Conservation (phyloP, 352 stramenopile genomes). For the Phytophthora pseudosyringae region DNA sequence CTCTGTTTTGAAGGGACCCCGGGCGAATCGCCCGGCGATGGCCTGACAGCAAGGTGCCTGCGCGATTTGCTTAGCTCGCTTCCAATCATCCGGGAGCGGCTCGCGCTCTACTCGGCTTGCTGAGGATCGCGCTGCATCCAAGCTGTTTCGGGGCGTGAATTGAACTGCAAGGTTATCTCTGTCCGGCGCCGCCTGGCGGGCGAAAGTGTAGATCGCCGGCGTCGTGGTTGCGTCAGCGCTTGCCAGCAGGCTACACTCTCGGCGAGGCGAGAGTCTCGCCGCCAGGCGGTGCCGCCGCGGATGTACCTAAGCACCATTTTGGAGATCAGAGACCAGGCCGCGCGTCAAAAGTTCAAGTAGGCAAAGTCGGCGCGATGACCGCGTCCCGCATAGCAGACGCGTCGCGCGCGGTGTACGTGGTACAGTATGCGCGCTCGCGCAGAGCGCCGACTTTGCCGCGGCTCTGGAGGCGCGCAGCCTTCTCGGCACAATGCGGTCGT, state of each 20-base stretch:
- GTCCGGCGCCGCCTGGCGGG: neutral
- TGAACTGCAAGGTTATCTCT: slow-evolving; percentile 4
- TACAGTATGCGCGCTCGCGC: too few species aligned
- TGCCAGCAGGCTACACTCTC: neutral
- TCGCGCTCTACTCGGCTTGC: neutral
- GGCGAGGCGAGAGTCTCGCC: neutral
- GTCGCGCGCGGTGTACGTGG: slow-evolving; percentile 1
- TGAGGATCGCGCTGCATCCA: neutral
- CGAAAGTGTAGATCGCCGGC: slow-evolving; percentile 15
- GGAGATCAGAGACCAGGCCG: slow-evolving; percentile 21
- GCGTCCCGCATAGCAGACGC: slow-evolving; percentile 10
- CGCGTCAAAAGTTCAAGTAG: slow-evolving; percentile 31
- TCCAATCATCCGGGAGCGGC: neutral
- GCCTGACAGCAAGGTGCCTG: slow-evolving; percentile 20
- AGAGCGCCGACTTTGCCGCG: neutral
- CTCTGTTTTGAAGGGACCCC: slow-evolving; percentile 25
- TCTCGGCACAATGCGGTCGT: slow-evolving; percentile 11
- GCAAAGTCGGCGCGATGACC: slow-evolving; percentile 7
- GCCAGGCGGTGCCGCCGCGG: slow-evolving; percentile 13
- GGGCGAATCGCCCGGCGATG: slow-evolving; percentile 4
- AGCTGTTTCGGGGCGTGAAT: slow-evolving; percentile 6
- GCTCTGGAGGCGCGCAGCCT: neutral
- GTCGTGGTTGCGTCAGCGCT: neutral
- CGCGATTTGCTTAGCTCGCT: slow-evolving; percentile 26
- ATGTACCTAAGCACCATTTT: slow-evolving; percentile 22